These are phyloP conservation scores for Alternaria atra DNA, from an alignment of 2,329 filamentous ascomycete genomes.

Conservation along the genomic window DNA sequence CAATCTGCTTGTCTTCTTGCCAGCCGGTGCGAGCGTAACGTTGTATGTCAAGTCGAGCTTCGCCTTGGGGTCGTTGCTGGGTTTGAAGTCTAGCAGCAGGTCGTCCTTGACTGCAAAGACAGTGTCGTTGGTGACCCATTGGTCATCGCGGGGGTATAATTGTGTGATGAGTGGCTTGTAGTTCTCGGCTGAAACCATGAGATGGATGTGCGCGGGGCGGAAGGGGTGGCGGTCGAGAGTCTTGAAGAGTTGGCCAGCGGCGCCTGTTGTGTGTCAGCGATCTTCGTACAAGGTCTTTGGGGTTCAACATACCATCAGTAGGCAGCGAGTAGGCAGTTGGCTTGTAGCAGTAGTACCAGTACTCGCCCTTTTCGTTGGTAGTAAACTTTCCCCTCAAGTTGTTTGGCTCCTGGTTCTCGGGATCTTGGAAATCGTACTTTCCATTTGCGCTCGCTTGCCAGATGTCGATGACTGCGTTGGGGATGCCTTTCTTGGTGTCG, in stretches of 20 bases:
- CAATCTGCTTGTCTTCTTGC: slow-evolving; percentile 41
- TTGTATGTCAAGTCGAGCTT: slow-evolving; percentile 69
- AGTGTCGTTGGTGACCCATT: slow-evolving; percentile 65
- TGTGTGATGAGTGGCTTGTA: slow-evolving; percentile 67
- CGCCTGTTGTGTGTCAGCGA: slow-evolving; percentile 42
- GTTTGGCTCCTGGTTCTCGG: slow-evolving; percentile 73
- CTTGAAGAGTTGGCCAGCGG: slow-evolving; percentile 62
- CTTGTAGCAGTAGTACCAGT: slow-evolving; percentile 77
- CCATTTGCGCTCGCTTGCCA: slow-evolving; percentile 81
- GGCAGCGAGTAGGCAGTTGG: slow-evolving; percentile 78
- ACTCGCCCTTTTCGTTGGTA: slow-evolving; percentile 73
- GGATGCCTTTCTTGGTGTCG: slow-evolving; percentile 71
- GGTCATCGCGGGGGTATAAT: slow-evolving; percentile 68
- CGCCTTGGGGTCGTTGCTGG: slow-evolving; percentile 62
- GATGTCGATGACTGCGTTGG: slow-evolving; percentile 76
- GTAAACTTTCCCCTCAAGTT: slow-evolving; percentile 81
- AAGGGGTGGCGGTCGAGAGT: slow-evolving; percentile 67
- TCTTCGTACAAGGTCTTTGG: neutral
- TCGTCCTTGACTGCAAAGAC: slow-evolving; percentile 71
- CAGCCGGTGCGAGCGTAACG: slow-evolving; percentile 62
- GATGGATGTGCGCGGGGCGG: slow-evolving; percentile 69
- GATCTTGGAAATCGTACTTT: slow-evolving; percentile 80
- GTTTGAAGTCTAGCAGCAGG: slow-evolving; percentile 66
- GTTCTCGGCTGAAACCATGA: slow-evolving; percentile 64
- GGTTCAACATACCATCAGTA: slow-evolving; percentile 60